Percentiles rank a stretch among this genome's conserved stretches.
Conservation (phyloP, 345 rosid species). For the Hibiscus mutabilis region DNA sequence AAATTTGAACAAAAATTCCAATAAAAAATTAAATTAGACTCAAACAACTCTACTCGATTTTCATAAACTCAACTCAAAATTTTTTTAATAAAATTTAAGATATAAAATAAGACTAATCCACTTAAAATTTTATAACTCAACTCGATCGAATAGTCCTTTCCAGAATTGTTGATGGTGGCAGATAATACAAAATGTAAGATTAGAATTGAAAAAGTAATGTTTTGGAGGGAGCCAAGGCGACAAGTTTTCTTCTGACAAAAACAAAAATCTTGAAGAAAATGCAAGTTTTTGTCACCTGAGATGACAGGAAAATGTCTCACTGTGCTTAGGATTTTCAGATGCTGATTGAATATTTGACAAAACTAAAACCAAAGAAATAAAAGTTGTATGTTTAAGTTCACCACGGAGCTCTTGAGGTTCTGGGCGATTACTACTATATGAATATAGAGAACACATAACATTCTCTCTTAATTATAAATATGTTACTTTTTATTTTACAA, state of each 20-base stretch:
- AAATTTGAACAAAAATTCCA: no score
- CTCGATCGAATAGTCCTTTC: no score
- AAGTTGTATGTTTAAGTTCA: no score
- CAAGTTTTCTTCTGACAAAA: background rate
- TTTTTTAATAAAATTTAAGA: no score
- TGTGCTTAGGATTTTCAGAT: background rate
- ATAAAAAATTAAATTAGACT: no score
- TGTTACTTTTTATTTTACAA: background rate
- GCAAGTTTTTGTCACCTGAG: conserved; percentile 8
- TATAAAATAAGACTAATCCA: no score
- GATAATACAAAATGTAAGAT: background rate
- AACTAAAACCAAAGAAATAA: no score
- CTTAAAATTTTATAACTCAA: no score
- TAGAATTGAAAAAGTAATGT: background rate
- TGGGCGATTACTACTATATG: conserved; percentile 6
- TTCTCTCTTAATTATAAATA: background rate
- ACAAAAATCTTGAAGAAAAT: background rate
- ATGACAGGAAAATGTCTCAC: background rate
- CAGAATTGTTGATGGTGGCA: background rate
- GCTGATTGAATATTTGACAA: no score
- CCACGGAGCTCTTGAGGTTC: conserved; percentile 10
- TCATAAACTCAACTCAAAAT: no score
- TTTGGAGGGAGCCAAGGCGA: background rate
- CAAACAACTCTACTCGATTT: no score
- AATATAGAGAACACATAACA: background rate